Percentiles rank a stretch among this genome's conserved stretches.
Conservation (phyloP, 2,329 filamentous ascomycete species). For the Fusarium newnesense region DNA sequence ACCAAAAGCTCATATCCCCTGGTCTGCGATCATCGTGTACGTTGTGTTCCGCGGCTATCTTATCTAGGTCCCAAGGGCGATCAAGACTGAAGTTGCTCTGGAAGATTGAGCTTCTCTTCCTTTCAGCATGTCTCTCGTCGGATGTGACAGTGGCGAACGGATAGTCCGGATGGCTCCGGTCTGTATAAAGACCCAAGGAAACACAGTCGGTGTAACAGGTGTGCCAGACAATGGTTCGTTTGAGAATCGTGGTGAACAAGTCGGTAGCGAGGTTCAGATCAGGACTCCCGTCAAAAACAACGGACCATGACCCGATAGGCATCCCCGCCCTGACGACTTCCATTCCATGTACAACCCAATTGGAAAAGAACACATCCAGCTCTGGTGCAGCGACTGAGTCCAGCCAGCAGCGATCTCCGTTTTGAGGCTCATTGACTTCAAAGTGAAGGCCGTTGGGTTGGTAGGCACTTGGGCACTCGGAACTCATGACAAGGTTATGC, state of each 20-base stretch:
- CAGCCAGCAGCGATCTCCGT: rapidly evolving
- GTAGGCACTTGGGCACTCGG: rapidly evolving
- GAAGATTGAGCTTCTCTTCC: neutral
- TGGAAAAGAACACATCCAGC: neutral
- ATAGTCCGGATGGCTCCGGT: neutral
- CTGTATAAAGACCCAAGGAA: neutral
- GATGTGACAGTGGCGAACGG: neutral
- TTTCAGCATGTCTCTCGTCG: neutral
- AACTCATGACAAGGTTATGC: neutral
- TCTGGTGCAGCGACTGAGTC: neutral
- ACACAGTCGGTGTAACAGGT: neutral
- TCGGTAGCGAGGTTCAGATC: neutral
- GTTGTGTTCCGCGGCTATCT: neutral
- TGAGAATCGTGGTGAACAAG: neutral
- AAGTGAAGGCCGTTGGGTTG: rapidly evolving
- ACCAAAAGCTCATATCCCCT: neutral
- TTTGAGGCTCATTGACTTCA: rapidly evolving
- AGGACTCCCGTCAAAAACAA: neutral
- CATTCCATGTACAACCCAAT: neutral
- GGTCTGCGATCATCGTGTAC: no score
- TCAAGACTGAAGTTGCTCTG: slow-evolving; percentile 10
- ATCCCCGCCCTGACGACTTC: neutral
- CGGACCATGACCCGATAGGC: neutral
- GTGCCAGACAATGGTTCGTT: neutral
- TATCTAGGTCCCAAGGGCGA: neutral